Evolutionary conservation across 179 eudicot species (phyloP).

Genomic region (Amaranthus tricolor): DNA sequence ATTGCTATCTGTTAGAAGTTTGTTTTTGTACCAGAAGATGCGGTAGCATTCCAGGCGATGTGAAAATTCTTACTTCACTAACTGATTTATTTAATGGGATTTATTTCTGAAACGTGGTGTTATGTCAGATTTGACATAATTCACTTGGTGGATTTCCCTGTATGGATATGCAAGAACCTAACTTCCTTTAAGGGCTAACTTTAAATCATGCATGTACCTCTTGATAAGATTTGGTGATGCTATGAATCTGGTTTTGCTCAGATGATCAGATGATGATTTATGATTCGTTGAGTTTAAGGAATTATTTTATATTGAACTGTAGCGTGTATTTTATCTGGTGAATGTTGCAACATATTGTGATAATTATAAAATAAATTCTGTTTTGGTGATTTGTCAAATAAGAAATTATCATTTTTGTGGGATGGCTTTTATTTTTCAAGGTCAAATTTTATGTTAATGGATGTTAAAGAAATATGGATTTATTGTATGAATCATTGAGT

Average conservation of each 20-base stretch:
- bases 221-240: not conserved
- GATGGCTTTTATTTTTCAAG: too few relatives aligned
- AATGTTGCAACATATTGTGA: too few relatives aligned
- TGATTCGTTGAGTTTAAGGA: not conserved
- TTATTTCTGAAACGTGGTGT: not conserved
- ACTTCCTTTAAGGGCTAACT: not conserved
- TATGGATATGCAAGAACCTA: not conserved
- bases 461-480: too few relatives aligned
- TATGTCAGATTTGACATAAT: not conserved
- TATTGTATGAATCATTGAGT: too few relatives aligned
- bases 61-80: not conserved
- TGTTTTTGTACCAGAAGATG: not conserved
- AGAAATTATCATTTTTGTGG: too few relatives aligned
- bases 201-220: not conserved
- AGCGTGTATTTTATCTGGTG: too few relatives aligned
- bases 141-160: not conserved
- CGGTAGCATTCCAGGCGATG: not conserved
- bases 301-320: not conserved
- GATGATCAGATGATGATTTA: not conserved
- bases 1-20: not conserved
- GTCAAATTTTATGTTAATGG: too few relatives aligned
- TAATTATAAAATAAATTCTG: too few relatives aligned
- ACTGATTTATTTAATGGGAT: not conserved
- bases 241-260: not conserved
- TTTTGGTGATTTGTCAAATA: too few relatives aligned